A percentile compares a stretch with the other conserved stretches of the same genome.
phyloP scores from a whole-genome alignment of 2,329 filamentous ascomycete species.

The Hypoxylon sp. region DNA sequence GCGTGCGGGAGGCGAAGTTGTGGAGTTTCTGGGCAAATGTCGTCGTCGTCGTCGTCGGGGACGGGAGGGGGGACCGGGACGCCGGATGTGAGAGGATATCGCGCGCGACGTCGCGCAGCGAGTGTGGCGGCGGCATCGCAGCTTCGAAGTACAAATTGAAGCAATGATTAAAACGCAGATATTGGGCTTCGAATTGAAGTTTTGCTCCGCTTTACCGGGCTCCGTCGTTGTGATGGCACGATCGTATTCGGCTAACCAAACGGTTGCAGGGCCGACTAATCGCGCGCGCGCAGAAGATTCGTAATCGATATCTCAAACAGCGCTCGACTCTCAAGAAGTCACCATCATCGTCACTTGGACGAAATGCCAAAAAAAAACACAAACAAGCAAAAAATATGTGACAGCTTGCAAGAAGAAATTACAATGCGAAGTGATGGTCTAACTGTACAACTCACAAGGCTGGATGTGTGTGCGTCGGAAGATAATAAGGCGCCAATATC shows the following conservation, averaged over 20 bases:
- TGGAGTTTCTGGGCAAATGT: slow-evolving; percentile 29
- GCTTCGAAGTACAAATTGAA: slow-evolving; percentile 9
- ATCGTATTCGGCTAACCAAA: slow-evolving; percentile 21
- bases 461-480: slow-evolving; percentile 17
- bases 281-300: slow-evolving; percentile 25
- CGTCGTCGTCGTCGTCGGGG: slow-evolving; percentile 24
- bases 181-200: background rate
- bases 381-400: background rate
- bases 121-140: slow-evolving; percentile 44
- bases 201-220: slow-evolving; percentile 1
- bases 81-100: slow-evolving; percentile 31
- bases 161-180: background rate
- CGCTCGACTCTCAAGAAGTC: background rate
- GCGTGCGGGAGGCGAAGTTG: slow-evolving; percentile 30
- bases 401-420: slow-evolving; percentile 1
- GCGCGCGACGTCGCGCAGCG: slow-evolving; percentile 40
- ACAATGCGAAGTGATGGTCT: slow-evolving; percentile 21
- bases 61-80: slow-evolving; percentile 28
- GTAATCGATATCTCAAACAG: background rate
- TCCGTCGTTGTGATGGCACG: slow-evolving; percentile 15
- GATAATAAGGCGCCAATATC: slow-evolving; percentile 42
- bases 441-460: slow-evolving; percentile 33
- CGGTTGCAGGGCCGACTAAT: slow-evolving; percentile 11
- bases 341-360: slow-evolving; percentile 16
- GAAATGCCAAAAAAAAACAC: background rate